Base-by-base conservation (phyloP, 345 rosid species). In the Hirschfeldia incana region DNA sequence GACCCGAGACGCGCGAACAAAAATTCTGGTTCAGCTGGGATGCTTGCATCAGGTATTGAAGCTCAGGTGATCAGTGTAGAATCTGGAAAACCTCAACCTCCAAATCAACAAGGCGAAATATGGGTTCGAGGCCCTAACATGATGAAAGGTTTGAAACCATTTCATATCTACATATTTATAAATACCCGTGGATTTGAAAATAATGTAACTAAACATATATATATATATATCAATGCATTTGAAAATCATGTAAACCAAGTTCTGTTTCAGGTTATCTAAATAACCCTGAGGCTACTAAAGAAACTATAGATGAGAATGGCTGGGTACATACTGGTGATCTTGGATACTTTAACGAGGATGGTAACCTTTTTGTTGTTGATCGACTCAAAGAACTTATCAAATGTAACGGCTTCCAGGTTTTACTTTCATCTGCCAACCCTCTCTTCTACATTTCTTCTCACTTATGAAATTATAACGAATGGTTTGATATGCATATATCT, bases 311-410 rank as follows among this genome's bases (percentile, higher is more conserved):
- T 78, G 76, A 44, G 44, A 81, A 89, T 49, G 97, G 98, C 57
- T 95, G 97, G 98, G 87, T 95, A 1, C 97, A 88, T 76, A 95
- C 98, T 0, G 97, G 99, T 66, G 98, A 95, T 86, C 92, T 95
- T 64, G 99, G 99, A 29, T 93, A 87, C 67, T 86, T 95, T 72
- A 87, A 93, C 39, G 98, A 84, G 4, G 88, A 88, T 8, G 99
- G 98, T 26, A 84, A 42, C 46, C 81, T 96, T 15, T 91, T 15
- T 63, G 91, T 96, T 33, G 97, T 90, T 62, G 99, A 96, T 69
- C 82, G 98, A 65, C 84, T 93, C 78, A 96, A 95, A 85, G 98
- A 90, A 85, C 96, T 93, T 69, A 93, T 96, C 76, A 96, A 96
- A 80, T 91, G 81, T 80, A 91, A 93, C 83, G 99, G 97, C 44